Evolutionary conservation across 371 early-diverging fungal species (phyloP), one percentile per base, ranked within the genome.

Genomic region (Mucor velutinosus): DNA sequence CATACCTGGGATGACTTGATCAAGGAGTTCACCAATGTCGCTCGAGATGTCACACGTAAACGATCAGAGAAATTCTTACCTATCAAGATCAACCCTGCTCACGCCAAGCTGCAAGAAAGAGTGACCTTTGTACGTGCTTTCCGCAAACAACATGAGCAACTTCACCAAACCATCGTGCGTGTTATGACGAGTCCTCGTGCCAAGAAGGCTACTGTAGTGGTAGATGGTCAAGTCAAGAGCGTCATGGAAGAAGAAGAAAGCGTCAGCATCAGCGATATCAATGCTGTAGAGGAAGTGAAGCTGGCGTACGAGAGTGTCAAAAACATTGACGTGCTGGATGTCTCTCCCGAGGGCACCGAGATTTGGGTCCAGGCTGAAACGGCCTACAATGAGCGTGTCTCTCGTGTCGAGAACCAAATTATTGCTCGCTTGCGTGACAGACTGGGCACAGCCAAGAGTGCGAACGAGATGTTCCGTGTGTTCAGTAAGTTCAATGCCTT

Each of bases 401-500:
- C 96, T 19, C 88, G 95, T 11, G 96, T 99, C 4, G 99, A 99
- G 76, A 97, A 96, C 79, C 96, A 97, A 74, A 97, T 99, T 70
- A 98, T 99, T 69, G 89, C 94, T 11, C 88, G 92, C 21, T 88
- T 99, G 43, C 90, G 98, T 25, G 97, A 97, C 80, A 87, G 95
- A 35, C 86, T 99, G 56, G 97, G 94, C 37, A 93, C 94, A 6
- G 95, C 96, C 60, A 95, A 94, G 78, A 99, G 94, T 69, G 98
- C 99, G 4, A 94, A 93, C 62, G 99, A 99, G 75, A 99, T 99
- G 99, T 98, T 99, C 84, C 89, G 98, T 27, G 97, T 98, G 7
- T 99, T 99, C 73, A 95, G 95, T 33, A 98, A 98, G 76, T 99
- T 98, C 88, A 98, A 99, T 75, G 97, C 98, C 1, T 87, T 99